A percentile compares a stretch with the other conserved stretches of the same genome.
Conservation (phyloP, 352 stramenopile genomes). For the Phytophthora pluvialis region DNA sequence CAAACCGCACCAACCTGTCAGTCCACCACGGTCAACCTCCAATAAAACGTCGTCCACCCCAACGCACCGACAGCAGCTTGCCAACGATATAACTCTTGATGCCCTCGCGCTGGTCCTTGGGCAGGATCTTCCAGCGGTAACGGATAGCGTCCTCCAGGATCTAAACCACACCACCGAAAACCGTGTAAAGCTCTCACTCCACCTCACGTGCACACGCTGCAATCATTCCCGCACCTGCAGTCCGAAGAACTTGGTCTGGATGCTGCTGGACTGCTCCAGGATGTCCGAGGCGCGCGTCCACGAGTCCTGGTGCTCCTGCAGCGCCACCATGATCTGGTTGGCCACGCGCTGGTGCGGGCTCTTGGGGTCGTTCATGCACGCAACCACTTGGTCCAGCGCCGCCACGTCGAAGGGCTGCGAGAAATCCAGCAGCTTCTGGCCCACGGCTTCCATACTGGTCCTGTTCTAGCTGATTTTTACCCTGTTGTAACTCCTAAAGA, state of each 20-base stretch:
- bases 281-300: constrained; percentile 96
- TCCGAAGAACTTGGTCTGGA: constrained; percentile 93
- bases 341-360: constrained; percentile 92
- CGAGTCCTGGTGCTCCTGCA: constrained; percentile 94
- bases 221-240: constrained; percentile 60
- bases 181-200: background rate
- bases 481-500: constrained; percentile 18
- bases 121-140: constrained; percentile 97
- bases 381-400: constrained; percentile 97
- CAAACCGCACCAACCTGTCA: background rate
- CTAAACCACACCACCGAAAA: constrained; percentile 43
- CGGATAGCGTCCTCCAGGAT: constrained; percentile 98
- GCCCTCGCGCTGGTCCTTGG: constrained; percentile 96
- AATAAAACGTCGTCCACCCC: background rate
- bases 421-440: constrained; percentile 94
- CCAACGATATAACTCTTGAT: constrained; percentile 99
- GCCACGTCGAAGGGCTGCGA: constrained; percentile 96
- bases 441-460: constrained; percentile 84
- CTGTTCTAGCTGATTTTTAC: constrained; percentile 1
- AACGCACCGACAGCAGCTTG: constrained; percentile 94
- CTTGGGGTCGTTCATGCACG: constrained; percentile 95
- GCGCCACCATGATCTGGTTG: constrained; percentile 94
- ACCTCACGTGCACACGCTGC: background rate
- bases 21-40: no score
- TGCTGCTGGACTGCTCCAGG: constrained; percentile 93